phyloP scores from a whole-genome alignment of 2,329 filamentous ascomycete species.

The Colletotrichum sp. region DNA sequence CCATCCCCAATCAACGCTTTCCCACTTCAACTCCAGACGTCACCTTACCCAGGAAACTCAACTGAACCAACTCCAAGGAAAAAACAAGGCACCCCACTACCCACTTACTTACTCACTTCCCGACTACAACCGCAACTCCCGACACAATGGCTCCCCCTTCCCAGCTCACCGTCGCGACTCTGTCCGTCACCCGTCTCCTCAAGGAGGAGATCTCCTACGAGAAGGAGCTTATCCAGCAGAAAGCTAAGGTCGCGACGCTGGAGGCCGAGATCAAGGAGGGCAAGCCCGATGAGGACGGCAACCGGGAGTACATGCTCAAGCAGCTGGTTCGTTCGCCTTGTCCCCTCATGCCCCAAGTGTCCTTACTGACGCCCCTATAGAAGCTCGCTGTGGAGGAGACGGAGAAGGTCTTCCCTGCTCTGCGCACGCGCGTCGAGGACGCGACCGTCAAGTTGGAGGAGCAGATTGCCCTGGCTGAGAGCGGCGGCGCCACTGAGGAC shows the following conservation, averaged over 20 bases:
- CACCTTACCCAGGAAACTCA: not conserved
- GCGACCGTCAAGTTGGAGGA: constrained; percentile 77
- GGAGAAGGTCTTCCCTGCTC: constrained; percentile 75
- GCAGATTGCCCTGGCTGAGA: constrained; percentile 69
- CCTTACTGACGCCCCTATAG: constrained; percentile 46
- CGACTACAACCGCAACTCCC: not conserved
- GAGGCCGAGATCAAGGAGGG: constrained; percentile 60
- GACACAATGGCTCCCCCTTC: constrained; percentile 75
- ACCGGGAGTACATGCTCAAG: constrained; percentile 78
- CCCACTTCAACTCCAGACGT: not conserved
- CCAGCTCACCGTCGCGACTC: constrained; percentile 78
- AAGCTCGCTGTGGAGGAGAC: constrained; percentile 86
- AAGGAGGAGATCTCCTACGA: constrained; percentile 94
- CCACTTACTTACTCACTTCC: not conserved
- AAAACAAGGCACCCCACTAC: not conserved
- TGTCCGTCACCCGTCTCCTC: constrained; percentile 79
- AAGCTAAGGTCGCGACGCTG: constrained; percentile 72
- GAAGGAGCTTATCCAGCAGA: constrained; percentile 79
- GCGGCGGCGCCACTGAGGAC: constrained; percentile 45
- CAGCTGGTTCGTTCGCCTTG: constrained; percentile 72
- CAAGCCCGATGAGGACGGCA: constrained; percentile 65
- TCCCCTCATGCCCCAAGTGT: not conserved
- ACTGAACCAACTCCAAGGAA: not conserved
- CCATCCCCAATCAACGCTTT: not conserved
- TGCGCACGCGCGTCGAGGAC: constrained; percentile 73